A percentile compares a stretch with the other conserved stretches of the same genome.
phyloP scores from a whole-genome alignment of 2,329 filamentous ascomycete genomes.

The Geosmithia putterillii region DNA sequence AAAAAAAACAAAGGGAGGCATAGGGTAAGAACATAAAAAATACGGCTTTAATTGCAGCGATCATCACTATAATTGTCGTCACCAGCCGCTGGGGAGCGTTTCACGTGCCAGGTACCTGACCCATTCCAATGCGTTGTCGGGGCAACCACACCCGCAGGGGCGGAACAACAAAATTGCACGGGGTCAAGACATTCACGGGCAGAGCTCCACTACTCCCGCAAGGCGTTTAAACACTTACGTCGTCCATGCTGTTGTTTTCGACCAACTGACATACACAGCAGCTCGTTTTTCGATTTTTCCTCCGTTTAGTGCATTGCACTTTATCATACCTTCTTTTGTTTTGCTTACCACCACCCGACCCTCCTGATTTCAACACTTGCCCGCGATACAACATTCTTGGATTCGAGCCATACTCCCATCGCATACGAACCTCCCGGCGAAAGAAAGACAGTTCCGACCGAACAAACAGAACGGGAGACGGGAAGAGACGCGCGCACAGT shows the following conservation, averaged over 20 bases:
- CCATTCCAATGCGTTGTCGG: background rate
- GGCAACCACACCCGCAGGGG: background rate
- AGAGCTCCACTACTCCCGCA: background rate
- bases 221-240: background rate
- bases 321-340: background rate
- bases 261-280: background rate
- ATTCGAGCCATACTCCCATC: background rate
- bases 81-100: background rate
- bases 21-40: background rate
- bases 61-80: background rate
- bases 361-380: background rate
- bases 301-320: background rate
- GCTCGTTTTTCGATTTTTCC: background rate
- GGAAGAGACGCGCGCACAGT: background rate
- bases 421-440: background rate
- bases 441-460: background rate
- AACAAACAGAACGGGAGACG: background rate
- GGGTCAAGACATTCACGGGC: background rate
- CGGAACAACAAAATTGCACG: background rate
- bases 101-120: background rate
- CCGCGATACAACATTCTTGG: background rate
- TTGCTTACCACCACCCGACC: background rate
- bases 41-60: background rate
- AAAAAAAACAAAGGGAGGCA: background rate
- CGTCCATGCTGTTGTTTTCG: background rate